Percentiles rank a stretch among this genome's conserved stretches.
Evolutionary conservation across 768 basidiomycete genomes (phyloP).

Genomic region (Boletus patriciae): DNA sequence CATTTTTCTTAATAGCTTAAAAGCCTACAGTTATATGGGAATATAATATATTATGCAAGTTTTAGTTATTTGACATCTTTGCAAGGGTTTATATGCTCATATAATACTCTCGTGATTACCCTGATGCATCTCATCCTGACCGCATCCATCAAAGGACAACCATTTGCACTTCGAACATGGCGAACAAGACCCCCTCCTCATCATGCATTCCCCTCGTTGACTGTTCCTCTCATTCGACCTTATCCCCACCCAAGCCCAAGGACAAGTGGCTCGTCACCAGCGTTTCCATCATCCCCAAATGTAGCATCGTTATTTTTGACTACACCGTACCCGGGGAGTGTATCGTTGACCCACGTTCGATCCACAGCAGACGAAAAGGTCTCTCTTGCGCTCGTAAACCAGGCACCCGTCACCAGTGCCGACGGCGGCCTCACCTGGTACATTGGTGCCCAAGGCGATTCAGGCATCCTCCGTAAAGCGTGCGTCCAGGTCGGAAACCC

Average conservation of each 20-base stretch:
- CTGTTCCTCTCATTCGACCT: conserved; percentile 17
- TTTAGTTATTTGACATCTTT: no score
- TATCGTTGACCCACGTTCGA: background rate
- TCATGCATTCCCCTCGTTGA: conserved; percentile 36
- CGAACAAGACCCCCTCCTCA: conserved; percentile 34
- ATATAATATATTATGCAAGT: no score
- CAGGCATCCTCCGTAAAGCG: conserved; percentile 27
- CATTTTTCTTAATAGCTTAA: no score
- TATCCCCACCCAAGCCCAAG: conserved; percentile 28
- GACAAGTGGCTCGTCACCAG: conserved; percentile 37
- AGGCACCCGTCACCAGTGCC: conserved; percentile 21
- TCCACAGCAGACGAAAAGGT: conserved; percentile 24
- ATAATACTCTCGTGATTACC: no score
- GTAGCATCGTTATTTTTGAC: background rate
- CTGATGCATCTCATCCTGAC: no score
- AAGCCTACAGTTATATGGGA: no score
- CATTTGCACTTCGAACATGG: no score
- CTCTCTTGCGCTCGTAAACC: conserved; percentile 21
- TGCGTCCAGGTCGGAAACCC: conserved; percentile 22
- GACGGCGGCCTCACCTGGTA: conserved; percentile 20
- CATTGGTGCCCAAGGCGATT: conserved; percentile 14
- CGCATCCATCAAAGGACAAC: conserved; percentile 33
- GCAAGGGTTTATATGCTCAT: no score
- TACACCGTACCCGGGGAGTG: background rate
- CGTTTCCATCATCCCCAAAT: conserved; percentile 31